Evolutionary conservation across 78 protist species (phyloP), one percentile per base, ranked within the genome.

Genomic region (Chrysochromulina tobinii): DNA sequence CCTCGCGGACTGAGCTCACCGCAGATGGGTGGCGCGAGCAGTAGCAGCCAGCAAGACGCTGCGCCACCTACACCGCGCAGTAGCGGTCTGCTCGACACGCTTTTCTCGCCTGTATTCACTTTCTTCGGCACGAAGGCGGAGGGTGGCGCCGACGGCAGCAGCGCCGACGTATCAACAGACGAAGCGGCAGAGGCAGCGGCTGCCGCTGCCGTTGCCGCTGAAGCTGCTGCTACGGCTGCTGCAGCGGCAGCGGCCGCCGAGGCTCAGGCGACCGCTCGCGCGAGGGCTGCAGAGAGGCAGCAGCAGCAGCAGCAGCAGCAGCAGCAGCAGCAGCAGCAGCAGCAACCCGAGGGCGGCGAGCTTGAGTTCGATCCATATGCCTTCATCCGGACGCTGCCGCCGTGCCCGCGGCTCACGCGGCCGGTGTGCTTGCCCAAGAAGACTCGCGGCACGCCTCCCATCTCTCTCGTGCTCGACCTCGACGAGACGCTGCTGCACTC

Each of bases 391-490:
- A 9, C 6, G 17, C 88, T 83, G 17, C 88, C 66, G 69, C 25
- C 88, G 54, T 68, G 17, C n/a, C 69, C 68, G 69, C 54, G 25
- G 0, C 15, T 8, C 1, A 0, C 1, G 8, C 88, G 68, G 69
- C 88, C 88, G n/a, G 3, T 83, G 21, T 57, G 66, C 69, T 25
- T 83, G 88, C 88, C 88, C 38, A 83, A 58, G 88, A 83, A 83
- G 88, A 57, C 88, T 23, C 88, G 66, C 66, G 88, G 69, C 88
- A 1, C 88, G 68, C 57, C 6, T 54, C 54, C 88, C 11, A 9
- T 83, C 27, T 57, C 88, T 25, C 88, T 83, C 88, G 57, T 83
- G 25, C 88, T 83, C 50, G 88, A 83, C 88, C 88, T 83, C 21
- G 88, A 83, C 68, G 88, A 58, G 66, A 58, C 88, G 53, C 69